phyloP scores from a whole-genome alignment of 129 eudicot species.

The Tanacetum coccineum region DNA sequence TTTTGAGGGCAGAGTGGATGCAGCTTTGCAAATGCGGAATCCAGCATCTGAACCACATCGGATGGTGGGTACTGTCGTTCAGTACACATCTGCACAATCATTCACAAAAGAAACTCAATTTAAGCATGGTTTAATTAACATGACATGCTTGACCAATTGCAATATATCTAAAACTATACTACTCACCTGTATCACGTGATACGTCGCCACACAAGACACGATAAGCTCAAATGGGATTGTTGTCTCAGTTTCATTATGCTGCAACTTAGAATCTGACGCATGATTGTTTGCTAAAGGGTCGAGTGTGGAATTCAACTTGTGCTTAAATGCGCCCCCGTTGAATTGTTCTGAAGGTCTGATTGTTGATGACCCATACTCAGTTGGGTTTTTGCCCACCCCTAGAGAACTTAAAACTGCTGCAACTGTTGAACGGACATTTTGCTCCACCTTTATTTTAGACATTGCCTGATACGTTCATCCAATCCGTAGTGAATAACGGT shows the following conservation, averaged over 20 bases:
- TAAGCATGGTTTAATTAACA: neutral
- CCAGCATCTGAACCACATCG: constrained; percentile 62
- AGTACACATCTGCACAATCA: constrained; percentile 51
- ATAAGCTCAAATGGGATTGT: constrained; percentile 48
- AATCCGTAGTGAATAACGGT: neutral
- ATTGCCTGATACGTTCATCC: constrained; percentile 36
- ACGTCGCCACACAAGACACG: constrained; percentile 52
- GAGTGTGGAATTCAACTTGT: constrained; percentile 17
- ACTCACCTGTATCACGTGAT: constrained; percentile 55
- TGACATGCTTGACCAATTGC: neutral
- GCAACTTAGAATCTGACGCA: constrained; percentile 20
- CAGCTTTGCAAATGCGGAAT: constrained; percentile 47
- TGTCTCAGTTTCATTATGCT: constrained; percentile 21
- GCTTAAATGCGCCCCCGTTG: constrained; percentile 21
- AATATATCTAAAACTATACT: neutral
- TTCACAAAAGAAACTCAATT: constrained; percentile 5
- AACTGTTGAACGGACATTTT: constrained; percentile 38
- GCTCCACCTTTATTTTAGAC: constrained; percentile 48
- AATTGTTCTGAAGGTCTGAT: constrained; percentile 19
- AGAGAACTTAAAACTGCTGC: constrained; percentile 40
- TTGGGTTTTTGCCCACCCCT: constrained; percentile 17
- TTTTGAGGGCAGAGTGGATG: constrained; percentile 48
- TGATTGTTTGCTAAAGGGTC: constrained; percentile 14
- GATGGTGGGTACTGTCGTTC: constrained; percentile 58
- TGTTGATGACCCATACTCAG: constrained; percentile 28